Percentiles rank a stretch among this genome's conserved stretches.
These are phyloP conservation scores for Danielia reshetovae DNA, from an alignment of 805 yeast genomes.

Conservation along the genomic window DNA sequence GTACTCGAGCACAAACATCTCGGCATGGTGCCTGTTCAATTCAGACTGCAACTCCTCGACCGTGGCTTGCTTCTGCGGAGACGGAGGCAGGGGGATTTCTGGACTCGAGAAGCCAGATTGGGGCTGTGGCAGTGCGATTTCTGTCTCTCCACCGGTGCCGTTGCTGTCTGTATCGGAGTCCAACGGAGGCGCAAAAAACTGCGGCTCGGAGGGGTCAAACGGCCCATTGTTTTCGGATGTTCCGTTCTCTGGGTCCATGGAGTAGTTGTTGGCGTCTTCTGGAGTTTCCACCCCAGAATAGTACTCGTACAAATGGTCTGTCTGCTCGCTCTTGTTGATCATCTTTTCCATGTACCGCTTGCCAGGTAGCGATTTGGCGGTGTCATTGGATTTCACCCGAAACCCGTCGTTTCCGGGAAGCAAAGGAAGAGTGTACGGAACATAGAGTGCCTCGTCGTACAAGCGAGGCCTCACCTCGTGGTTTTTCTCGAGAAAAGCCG, in stretches of 20 bases:
- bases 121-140: not conserved
- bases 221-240: conserved; percentile 44
- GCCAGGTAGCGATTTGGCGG: conserved; percentile 40
- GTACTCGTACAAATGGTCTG: conserved; percentile 90
- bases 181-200: conserved; percentile 59
- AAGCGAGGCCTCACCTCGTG: conserved; percentile 84
- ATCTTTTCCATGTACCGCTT: conserved; percentile 65
- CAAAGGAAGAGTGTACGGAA: conserved; percentile 82
- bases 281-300: conserved; percentile 74
- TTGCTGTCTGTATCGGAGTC: conserved; percentile 15
- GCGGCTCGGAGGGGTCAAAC: conserved; percentile 94
- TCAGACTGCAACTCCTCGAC: conserved; percentile 30
- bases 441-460: conserved; percentile 91
- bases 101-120: not conserved
- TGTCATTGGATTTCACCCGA: conserved; percentile 66
- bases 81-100: not conserved
- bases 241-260: conserved; percentile 43
- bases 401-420: conserved; percentile 80
- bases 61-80: not conserved
- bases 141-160: conserved; percentile 7
- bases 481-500: conserved; percentile 57
- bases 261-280: conserved; percentile 48
- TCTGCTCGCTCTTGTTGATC: conserved; percentile 76
- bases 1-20: conserved; percentile 82
- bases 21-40: conserved; percentile 65